Evolutionary conservation across 2,329 filamentous ascomycete genomes (phyloP), one percentile per base, ranked within the genome.

Genomic region (Alternaria panax): DNA sequence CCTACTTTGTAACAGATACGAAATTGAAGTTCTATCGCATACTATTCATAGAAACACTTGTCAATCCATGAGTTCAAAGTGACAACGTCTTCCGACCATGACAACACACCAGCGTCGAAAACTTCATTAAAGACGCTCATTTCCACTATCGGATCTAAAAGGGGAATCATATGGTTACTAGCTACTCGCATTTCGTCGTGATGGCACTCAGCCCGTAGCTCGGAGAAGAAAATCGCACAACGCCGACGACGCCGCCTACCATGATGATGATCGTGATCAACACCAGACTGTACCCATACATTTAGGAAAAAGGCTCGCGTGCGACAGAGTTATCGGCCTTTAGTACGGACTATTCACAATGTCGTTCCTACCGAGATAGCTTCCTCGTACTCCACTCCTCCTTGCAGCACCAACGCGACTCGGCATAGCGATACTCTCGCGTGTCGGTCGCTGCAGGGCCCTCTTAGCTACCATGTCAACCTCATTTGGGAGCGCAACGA

Each of bases 381-480:
- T 91, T 22, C 88, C 83, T 2, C 86, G 84, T 4, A 65, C 68
- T 12, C 72, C 67, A 38, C 73, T 72, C 41, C 70, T 64, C 41
- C 72, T 60, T 59, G 67, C 81, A 63, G 66, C 75, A 54, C 76
- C 85, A 63, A 80, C 83, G 72, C 81, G 83, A 43, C 80, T 81
- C 63, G 78, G 80, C 51, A 68, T 88, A 34, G 92, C 91, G 76
- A 99, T 98, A 78, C 93, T 97, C 82, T 99, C 93, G 36, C 95
- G 84, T 1, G 95, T 98, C 1, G 94, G 93, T 73, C 89, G 89
- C 83, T 92, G 92, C 74, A 99, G 86, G 57, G 88, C 90, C 69
- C 90, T 87, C 79, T 94, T 93, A 45, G 90, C 90, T 12, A 99
- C 92, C 93, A 98, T 98, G 79, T 97, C 96, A 68, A 99, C 95